phyloP scores from a whole-genome alignment of 352 stramenopile genomes.

The Achlya hypogyna region DNA sequence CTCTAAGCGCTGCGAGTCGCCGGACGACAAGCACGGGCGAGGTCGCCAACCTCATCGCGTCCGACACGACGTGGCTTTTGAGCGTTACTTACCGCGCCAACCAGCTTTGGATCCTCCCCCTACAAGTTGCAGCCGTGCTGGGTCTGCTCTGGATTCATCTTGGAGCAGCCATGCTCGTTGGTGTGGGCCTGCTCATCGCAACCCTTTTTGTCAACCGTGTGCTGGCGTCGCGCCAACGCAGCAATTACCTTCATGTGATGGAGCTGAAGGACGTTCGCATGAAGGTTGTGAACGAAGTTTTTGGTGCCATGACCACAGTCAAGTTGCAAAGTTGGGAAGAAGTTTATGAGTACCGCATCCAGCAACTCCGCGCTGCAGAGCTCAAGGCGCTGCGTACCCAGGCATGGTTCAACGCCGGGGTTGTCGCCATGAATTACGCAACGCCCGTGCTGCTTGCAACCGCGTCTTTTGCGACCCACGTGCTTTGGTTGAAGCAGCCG shows the following conservation, averaged over 20 bases:
- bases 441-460: conserved; percentile 23
- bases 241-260: conserved; percentile 69
- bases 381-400: conserved; percentile 8
- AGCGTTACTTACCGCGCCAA: conserved; percentile 35
- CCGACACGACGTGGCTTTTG: conserved; percentile 28
- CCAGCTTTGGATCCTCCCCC: conserved; percentile 32
- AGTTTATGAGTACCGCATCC: conserved; percentile 29
- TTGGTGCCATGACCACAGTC: conserved; percentile 90
- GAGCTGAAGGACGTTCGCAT: conserved; percentile 79
- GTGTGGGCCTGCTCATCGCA: conserved; percentile 27
- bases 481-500: too few relatives aligned
- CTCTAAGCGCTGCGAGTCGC: background rate
- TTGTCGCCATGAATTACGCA: conserved; percentile 17
- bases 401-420: conserved; percentile 10
- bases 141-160: conserved; percentile 36
- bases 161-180: conserved; percentile 30
- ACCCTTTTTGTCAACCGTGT: conserved; percentile 34
- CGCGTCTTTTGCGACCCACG: conserved; percentile 21
- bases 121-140: conserved; percentile 30
- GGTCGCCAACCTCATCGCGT: conserved; percentile 36
- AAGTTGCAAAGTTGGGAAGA: conserved; percentile 95
- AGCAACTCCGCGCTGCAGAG: conserved; percentile 31
- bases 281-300: conserved; percentile 85
- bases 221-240: conserved; percentile 38
- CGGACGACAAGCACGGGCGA: conserved; percentile 20